Evolutionary conservation across 1,284 basidiomycete species (phyloP), one percentile per base, ranked within the genome.

Genomic region (Ustilago tritici): DNA sequence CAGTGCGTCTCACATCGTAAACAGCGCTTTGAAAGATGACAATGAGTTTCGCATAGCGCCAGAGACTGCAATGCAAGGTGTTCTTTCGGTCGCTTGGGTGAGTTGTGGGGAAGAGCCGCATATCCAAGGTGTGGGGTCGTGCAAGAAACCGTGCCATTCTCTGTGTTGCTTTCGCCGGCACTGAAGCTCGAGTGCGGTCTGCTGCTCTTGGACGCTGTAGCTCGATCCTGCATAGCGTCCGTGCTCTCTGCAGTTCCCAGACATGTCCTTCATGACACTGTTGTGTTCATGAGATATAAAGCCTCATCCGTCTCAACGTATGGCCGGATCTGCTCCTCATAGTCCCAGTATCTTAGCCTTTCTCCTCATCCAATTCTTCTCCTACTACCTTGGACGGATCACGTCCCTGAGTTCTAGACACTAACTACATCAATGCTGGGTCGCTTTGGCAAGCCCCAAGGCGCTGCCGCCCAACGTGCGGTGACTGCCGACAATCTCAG

Each of bases 401-500:
- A 53, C 14, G 10, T 40, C 31, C 35, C 23, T 4, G 38, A 49
- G 2, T 34, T 28, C 40, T 32, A 43, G 17, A 11, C 23, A 6
- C 9, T 32, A 23, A 23, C 28, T n/a, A 23, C 32, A 23, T 31
- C 40, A 38, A 63, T 7, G 56, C 70, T 75, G 72, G 60, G 47
- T 57, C 72, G 61, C 53, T 61, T 65, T 15, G 54, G 61, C 52
- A 69, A 65, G 62, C 50, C 56, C 5, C 41, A 70, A 36, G 72
- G 67, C 50, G 63, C 19, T 31, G 73, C 69, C 19, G 59, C 69
- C 28, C 65, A 71, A 7, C 61, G 59, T 34, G 68, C 74, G 31
- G 62, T 70, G 47, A 77, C 75, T 10, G 75, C 70, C 19, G 60
- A 55, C 57, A 38, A 50, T 15, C 66, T 77, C 52, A 60, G 40